Percentiles rank a stretch among this genome's conserved stretches.
These are phyloP conservation scores for Fusarium veterinarium DNA, from an alignment of 2,329 filamentous ascomycete genomes.

Conservation along the genomic window DNA sequence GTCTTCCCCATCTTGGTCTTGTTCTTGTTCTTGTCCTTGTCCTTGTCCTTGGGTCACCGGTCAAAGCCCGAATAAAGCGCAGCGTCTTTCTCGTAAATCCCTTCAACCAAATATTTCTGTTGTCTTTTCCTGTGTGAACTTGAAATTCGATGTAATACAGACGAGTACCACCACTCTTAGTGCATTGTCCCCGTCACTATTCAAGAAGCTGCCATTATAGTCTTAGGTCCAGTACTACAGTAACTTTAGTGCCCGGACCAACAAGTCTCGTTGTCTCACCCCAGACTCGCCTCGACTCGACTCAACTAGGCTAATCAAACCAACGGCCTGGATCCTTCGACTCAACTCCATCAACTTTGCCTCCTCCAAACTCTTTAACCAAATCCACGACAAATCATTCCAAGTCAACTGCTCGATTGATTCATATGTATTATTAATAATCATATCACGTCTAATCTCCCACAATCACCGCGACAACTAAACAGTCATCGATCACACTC, in stretches of 20 bases:
- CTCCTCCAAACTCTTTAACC: constrained; percentile 20
- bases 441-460: background rate
- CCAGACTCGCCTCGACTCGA: background rate
- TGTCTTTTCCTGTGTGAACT: background rate
- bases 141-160: constrained; percentile 1
- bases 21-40: background rate
- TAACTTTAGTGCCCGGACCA: background rate
- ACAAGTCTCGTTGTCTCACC: constrained; percentile 10
- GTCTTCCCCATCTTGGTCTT: constrained; percentile 20
- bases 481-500: background rate
- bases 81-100: constrained; percentile 1
- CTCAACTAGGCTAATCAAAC: constrained; percentile 1
- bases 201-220: background rate
- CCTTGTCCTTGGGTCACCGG: constrained; percentile 9
- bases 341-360: constrained; percentile 22
- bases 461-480: background rate
- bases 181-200: background rate
- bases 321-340: constrained; percentile 13
- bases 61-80: constrained; percentile 32
- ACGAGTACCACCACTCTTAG: background rate
- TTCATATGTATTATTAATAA: background rate
- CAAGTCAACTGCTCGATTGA: background rate
- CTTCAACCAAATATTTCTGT: background rate
- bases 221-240: background rate
- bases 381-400: background rate